Evolutionary conservation across 2,329 filamentous ascomycete genomes (phyloP).

Genomic region (Aspergillus ibericus): DNA sequence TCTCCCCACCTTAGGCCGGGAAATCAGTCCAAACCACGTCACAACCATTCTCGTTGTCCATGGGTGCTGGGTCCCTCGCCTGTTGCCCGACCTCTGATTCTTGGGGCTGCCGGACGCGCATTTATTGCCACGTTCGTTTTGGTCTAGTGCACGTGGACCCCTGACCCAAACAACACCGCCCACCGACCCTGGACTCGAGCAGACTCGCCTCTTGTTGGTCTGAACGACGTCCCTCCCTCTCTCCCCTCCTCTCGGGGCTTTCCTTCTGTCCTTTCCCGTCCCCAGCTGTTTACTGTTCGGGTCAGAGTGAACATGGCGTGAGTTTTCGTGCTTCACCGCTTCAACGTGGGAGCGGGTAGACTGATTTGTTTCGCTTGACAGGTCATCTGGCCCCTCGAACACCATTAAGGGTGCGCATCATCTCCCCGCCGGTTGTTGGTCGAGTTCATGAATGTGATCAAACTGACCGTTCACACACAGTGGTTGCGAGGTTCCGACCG

Average conservation of each 20-base stretch:
- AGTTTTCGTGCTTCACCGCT: slow-evolving; percentile 28
- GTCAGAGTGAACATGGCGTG: slow-evolving; percentile 48
- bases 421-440: background rate
- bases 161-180: slow-evolving; percentile 27
- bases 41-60: background rate
- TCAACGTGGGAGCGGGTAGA: slow-evolving; percentile 11
- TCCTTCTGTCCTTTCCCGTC: slow-evolving; percentile 14
- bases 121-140: background rate
- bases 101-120: background rate
- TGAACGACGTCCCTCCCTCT: slow-evolving; percentile 14
- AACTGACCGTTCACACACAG: slow-evolving; percentile 56
- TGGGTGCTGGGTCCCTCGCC: background rate
- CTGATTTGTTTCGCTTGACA: slow-evolving; percentile 21
- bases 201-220: slow-evolving; percentile 13
- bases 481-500: slow-evolving; percentile 95
- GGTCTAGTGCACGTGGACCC: slow-evolving; percentile 27
- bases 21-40: background rate
- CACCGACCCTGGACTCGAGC: slow-evolving; percentile 9
- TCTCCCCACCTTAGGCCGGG: background rate
- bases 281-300: slow-evolving; percentile 8
- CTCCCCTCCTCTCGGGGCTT: slow-evolving; percentile 28
- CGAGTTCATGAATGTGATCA: background rate
- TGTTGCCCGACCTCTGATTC: background rate
- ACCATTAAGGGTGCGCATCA: slow-evolving; percentile 54
- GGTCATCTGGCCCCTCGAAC: slow-evolving; percentile 41